A percentile compares a stretch with the other conserved stretches of the same genome.
Conservation (phyloP, 352 stramenopile species). For the Pythium volutum region DNA sequence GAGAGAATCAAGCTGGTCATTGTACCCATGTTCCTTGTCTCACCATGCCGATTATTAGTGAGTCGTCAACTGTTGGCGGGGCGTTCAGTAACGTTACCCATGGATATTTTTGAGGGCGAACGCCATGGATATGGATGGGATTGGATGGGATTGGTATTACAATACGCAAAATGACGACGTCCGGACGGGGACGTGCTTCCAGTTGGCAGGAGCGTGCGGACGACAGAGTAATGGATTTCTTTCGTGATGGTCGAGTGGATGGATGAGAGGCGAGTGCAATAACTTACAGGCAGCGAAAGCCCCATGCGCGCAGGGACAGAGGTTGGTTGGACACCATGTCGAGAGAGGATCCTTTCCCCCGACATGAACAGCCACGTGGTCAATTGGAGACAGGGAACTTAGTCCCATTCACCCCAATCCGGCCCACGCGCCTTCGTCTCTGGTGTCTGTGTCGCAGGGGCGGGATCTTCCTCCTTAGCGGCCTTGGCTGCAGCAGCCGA, state of each 20-base stretch:
- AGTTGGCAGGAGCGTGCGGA: constrained; percentile 9
- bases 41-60: not conserved
- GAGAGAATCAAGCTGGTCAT: too few relatives aligned
- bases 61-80: too few relatives aligned
- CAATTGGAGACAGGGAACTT: not conserved
- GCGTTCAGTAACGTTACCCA: not conserved
- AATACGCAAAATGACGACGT: not conserved
- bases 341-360: not conserved
- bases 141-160: not conserved
- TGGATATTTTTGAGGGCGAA: not conserved
- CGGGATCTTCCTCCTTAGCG: not conserved
- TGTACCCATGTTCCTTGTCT: constrained; percentile 9
- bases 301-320: not conserved
- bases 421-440: constrained; percentile 1
- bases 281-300: constrained; percentile 12
- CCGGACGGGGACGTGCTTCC: constrained; percentile 13
- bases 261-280: constrained; percentile 2
- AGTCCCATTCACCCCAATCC: constrained; percentile 13
- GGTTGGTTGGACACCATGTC: not conserved
- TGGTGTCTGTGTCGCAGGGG: not conserved
- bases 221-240: not conserved
- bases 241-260: not conserved
- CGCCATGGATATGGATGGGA: not conserved
- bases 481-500: not conserved
- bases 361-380: not conserved